These are phyloP conservation scores for Fusarium dlaminii DNA, from an alignment of 2,329 filamentous ascomycete species.

Conservation along the genomic window DNA sequence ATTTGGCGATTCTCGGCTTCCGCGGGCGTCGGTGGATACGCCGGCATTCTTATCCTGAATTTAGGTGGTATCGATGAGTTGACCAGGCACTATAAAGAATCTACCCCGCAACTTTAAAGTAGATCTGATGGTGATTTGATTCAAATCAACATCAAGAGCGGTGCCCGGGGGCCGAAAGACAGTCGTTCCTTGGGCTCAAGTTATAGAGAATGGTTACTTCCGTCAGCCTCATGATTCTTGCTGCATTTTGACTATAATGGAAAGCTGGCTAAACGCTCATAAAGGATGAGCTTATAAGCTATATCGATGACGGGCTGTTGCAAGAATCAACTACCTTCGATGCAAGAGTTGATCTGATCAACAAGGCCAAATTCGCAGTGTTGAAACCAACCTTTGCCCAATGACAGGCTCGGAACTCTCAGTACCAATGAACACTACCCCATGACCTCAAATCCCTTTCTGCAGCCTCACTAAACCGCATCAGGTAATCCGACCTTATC, in stretches of 20 bases:
- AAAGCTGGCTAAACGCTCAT: not conserved
- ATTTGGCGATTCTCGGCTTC: not conserved
- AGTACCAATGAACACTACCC: not conserved
- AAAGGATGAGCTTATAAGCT: not conserved
- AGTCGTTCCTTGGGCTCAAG: not conserved
- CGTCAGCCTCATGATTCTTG: not conserved
- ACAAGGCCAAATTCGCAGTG: too few relatives aligned
- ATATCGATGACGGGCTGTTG: fast-evolving
- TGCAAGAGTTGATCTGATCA: not conserved
- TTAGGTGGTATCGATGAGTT: not conserved
- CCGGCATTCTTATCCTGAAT: not conserved
- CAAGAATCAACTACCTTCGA: not conserved
- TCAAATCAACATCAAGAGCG: not conserved
- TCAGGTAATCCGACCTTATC: not conserved
- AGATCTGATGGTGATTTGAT: too few relatives aligned
- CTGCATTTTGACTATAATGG: not conserved
- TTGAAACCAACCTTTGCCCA: not conserved
- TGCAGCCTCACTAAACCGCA: not conserved
- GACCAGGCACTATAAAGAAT: not conserved
- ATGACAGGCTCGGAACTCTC: not conserved
- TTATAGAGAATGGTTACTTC: not conserved
- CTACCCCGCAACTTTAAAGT: not conserved
- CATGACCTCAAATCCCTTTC: not conserved
- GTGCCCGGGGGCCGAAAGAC: not conserved
- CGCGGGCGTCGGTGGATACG: not conserved